Percentiles rank a stretch among this genome's conserved stretches.
phyloP scores from a whole-genome alignment of 768 basidiomycete species.

The Tylopilus vinaceipallidus region DNA sequence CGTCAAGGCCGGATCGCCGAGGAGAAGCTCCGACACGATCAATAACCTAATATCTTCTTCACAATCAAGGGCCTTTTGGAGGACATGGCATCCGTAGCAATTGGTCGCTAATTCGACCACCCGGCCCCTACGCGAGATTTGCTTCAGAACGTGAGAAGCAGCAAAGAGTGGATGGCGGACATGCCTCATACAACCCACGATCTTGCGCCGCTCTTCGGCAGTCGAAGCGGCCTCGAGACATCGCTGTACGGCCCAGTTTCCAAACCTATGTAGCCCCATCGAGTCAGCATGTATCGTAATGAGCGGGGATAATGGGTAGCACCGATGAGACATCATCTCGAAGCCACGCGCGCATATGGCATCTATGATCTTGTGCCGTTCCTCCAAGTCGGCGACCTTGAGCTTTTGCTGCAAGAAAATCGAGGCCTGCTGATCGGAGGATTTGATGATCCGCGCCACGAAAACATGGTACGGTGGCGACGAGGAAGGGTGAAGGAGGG shows the following conservation, averaged over 20 bases:
- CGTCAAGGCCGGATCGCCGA: slow-evolving; percentile 82
- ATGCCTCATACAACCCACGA: slow-evolving; percentile 84
- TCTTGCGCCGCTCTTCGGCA: slow-evolving; percentile 72
- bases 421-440: slow-evolving; percentile 86
- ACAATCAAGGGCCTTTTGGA: slow-evolving; percentile 88
- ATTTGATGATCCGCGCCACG: slow-evolving; percentile 83
- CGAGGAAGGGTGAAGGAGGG: slow-evolving; percentile 80
- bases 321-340: slow-evolving; percentile 93
- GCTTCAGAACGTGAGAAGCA: slow-evolving; percentile 8
- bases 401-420: slow-evolving; percentile 90
- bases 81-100: slow-evolving; percentile 86
- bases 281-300: slow-evolving; percentile 7
- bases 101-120: slow-evolving; percentile 87
- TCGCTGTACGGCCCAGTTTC: slow-evolving; percentile 89
- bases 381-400: slow-evolving; percentile 77
- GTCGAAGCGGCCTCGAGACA: slow-evolving; percentile 80
- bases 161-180: slow-evolving; percentile 9
- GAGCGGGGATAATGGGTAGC: slow-evolving; percentile 3
- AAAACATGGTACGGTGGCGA: slow-evolving; percentile 82
- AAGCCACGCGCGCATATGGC: slow-evolving; percentile 82
- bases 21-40: slow-evolving; percentile 81
- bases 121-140: slow-evolving; percentile 51
- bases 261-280: slow-evolving; percentile 53
- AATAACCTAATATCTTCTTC: slow-evolving; percentile 82
- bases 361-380: slow-evolving; percentile 80